Evolutionary conservation across 129 eudicot genomes (phyloP).

Genomic region (Sambucus nigra): DNA sequence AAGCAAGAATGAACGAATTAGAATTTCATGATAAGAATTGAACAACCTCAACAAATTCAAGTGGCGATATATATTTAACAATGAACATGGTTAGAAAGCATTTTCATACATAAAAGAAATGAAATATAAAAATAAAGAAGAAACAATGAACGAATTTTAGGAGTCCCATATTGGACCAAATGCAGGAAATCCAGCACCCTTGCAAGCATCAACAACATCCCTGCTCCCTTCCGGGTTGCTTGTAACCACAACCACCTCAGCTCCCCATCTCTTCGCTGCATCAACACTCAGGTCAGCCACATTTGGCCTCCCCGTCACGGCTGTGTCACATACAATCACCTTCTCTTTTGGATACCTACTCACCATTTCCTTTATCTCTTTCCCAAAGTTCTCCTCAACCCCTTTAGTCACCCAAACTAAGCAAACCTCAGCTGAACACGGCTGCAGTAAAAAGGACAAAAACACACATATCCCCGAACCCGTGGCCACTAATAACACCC

Average conservation of each 20-base stretch:
- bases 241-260: constrained; percentile 72
- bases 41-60: no score
- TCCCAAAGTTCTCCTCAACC: constrained; percentile 60
- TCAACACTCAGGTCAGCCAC: constrained; percentile 55
- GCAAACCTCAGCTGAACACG: constrained; percentile 45
- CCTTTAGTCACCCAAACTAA: constrained; percentile 71
- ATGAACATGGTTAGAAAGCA: no score
- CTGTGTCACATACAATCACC: constrained; percentile 67
- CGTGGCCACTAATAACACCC: constrained; percentile 63
- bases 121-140: no score
- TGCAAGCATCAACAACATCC: constrained; percentile 77
- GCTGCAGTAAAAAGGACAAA: constrained; percentile 55
- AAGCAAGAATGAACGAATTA: no score
- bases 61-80: no score
- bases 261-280: constrained; percentile 44
- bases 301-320: constrained; percentile 61
- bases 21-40: no score
- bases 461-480: constrained; percentile 77
- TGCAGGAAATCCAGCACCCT: constrained; percentile 52
- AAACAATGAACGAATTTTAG: no score
- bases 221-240: constrained; percentile 76
- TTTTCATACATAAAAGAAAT: no score
- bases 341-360: constrained; percentile 46
- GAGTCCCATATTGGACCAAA: constrained; percentile 91
- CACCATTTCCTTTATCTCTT: constrained; percentile 48